These are phyloP conservation scores for Serendipita indica DNA, from an alignment of 768 basidiomycete species.

Conservation along the genomic window DNA sequence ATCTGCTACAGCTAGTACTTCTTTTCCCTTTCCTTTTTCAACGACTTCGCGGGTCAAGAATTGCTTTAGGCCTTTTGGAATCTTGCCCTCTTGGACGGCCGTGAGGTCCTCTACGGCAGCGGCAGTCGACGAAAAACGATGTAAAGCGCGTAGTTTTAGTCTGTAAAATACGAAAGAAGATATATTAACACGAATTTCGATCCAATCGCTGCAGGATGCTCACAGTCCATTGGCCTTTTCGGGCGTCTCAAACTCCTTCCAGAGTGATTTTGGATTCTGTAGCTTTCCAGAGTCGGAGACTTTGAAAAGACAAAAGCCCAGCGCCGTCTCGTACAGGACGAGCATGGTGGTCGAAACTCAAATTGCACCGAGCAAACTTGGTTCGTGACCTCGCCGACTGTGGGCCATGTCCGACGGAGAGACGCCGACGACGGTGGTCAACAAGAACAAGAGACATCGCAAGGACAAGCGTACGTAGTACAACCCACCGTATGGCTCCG, in stretches of 20 bases:
- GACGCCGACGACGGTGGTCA: slow-evolving; percentile 31
- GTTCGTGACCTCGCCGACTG: slow-evolving; percentile 10
- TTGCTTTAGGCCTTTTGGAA: slow-evolving; percentile 85
- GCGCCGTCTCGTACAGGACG: slow-evolving; percentile 89
- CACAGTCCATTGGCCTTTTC: slow-evolving; percentile 87
- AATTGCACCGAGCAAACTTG: background rate
- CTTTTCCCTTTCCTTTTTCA: slow-evolving; percentile 83
- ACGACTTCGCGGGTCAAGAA: slow-evolving; percentile 78
- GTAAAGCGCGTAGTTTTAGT: slow-evolving; percentile 84
- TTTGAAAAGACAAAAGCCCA: slow-evolving; percentile 98
- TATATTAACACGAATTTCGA: background rate
- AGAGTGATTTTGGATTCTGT: slow-evolving; percentile 59
- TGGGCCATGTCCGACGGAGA: slow-evolving; percentile 28
- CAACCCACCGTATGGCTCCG: background rate
- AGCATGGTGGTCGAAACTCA: slow-evolving; percentile 43
- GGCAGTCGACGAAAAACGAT: slow-evolving; percentile 93
- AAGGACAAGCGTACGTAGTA: slow-evolving; percentile 80
- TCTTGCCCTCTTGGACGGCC: slow-evolving; percentile 79
- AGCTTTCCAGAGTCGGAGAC: slow-evolving; percentile 79
- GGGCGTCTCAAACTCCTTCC: slow-evolving; percentile 86
- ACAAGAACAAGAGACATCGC: slow-evolving; percentile 78
- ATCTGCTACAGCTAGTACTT: slow-evolving; percentile 69
- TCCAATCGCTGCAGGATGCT: slow-evolving; percentile 22
- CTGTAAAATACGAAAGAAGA: slow-evolving; percentile 27
- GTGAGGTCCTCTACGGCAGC: slow-evolving; percentile 95